These are phyloP conservation scores for Colletotrichum destructivum DNA, from an alignment of 2,329 filamentous ascomycete genomes.

Conservation along the genomic window DNA sequence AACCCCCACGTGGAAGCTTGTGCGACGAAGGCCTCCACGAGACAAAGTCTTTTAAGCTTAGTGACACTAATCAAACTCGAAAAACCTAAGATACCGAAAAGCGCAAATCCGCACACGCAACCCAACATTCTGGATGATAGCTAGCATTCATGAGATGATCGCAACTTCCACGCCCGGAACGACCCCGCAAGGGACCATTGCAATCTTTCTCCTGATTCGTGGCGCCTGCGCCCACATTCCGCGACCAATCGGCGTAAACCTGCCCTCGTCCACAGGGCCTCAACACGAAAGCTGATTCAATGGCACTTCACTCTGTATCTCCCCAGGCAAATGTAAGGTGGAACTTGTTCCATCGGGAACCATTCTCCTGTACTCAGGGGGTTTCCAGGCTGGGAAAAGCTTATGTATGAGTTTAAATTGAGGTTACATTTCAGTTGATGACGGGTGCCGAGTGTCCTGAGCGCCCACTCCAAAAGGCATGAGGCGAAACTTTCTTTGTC, in stretches of 20 bases:
- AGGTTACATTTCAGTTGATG: background rate
- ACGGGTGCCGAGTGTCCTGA: background rate
- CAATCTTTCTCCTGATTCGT: background rate
- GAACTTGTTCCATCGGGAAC: background rate
- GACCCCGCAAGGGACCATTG: background rate
- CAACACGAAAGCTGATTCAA: too few relatives aligned
- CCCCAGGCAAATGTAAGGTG: background rate
- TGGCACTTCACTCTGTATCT: too few relatives aligned
- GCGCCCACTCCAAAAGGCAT: background rate
- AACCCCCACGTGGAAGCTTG: too few relatives aligned
- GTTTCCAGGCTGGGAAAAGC: background rate
- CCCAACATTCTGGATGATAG: too few relatives aligned
- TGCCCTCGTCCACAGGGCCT: too few relatives aligned
- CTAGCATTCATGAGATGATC: background rate
- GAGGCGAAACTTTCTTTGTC: background rate
- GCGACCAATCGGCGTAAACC: background rate
- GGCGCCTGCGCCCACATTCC: background rate
- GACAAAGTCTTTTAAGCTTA: too few relatives aligned
- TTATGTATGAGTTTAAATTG: background rate
- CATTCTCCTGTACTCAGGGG: background rate
- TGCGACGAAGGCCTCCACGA: too few relatives aligned
- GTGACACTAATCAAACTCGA: too few relatives aligned
- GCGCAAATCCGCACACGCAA: too few relatives aligned
- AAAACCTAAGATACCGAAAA: too few relatives aligned
- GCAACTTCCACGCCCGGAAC: background rate